Conservation (phyloP, 495 filamentous ascomycete genomes). For the Niebla homalea region DNA sequence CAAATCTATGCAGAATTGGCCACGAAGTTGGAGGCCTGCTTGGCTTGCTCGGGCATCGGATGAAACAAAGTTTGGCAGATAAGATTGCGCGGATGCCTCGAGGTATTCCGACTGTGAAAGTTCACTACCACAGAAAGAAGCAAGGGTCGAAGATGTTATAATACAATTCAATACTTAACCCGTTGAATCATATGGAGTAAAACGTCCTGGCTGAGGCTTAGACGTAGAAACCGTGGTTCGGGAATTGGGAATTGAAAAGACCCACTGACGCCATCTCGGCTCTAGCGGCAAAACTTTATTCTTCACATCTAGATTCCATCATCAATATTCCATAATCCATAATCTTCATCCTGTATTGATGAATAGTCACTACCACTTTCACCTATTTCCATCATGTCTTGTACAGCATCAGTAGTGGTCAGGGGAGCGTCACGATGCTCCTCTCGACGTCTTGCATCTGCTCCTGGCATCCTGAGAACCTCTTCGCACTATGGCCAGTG, state of each 20-base stretch:
- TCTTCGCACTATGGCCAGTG: conserved; percentile 32
- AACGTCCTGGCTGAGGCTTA: background rate
- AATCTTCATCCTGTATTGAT: no score
- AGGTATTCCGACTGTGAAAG: no score
- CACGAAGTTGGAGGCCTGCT: no score
- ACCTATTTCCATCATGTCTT: conserved; percentile 44
- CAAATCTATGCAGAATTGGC: no score
- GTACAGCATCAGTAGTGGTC: conserved; percentile 54
- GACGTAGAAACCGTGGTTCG: background rate
- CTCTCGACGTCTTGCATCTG: conserved; percentile 38
- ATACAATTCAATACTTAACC: background rate
- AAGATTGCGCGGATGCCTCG: no score
- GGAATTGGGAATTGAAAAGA: background rate
- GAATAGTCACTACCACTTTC: background rate
- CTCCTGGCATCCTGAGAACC: conserved; percentile 29
- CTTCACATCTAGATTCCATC: background rate
- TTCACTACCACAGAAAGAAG: background rate
- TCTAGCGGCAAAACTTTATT: conserved; percentile 1
- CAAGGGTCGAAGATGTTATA: background rate
- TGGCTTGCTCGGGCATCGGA: no score
- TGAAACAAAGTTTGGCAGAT: no score
- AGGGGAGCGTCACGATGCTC: conserved; percentile 67
- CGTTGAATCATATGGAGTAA: background rate
- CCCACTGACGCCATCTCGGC: conserved; percentile 2
- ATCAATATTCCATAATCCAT: background rate